Evolutionary conservation across 1,284 basidiomycete genomes (phyloP).

Genomic region (Lentinus polychrous): DNA sequence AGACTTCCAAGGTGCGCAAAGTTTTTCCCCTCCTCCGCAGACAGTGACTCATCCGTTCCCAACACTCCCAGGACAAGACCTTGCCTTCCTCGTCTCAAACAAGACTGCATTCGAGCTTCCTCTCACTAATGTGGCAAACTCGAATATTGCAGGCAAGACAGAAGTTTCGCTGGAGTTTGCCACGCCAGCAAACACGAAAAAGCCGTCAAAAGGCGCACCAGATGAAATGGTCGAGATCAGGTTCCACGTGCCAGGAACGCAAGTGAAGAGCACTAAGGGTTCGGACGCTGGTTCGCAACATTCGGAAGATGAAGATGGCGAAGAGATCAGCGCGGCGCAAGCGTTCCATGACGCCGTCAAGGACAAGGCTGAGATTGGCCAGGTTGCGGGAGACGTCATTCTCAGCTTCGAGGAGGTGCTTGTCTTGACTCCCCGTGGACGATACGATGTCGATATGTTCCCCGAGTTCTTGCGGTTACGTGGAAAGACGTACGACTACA

Average conservation of each 20-base stretch:
- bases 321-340: constrained; percentile 86
- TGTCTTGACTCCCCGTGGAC: constrained; percentile 93
- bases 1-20: constrained; percentile 78
- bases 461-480: constrained; percentile 88
- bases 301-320: constrained; percentile 61
- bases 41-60: not conserved
- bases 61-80: constrained; percentile 65
- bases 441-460: constrained; percentile 98
- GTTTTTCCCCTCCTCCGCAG: not conserved
- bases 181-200: constrained; percentile 44
- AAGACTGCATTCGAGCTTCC: constrained; percentile 93
- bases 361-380: constrained; percentile 93
- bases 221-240: constrained; percentile 97
- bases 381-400: constrained; percentile 88
- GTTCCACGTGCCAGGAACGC: constrained; percentile 90
- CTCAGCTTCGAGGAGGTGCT: constrained; percentile 95
- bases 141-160: constrained; percentile 94
- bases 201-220: constrained; percentile 38
- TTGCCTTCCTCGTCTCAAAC: constrained; percentile 87
- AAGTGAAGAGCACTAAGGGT: constrained; percentile 51
- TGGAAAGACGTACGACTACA: constrained; percentile 99
- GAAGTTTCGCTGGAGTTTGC: constrained; percentile 97
- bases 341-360: constrained; percentile 96
- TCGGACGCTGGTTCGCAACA: constrained; percentile 76
- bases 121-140: constrained; percentile 85